Evolutionary conservation across 495 filamentous ascomycete genomes (phyloP), one percentile per base, ranked within the genome.

Genomic region (Beverwykella pulmonaria): DNA sequence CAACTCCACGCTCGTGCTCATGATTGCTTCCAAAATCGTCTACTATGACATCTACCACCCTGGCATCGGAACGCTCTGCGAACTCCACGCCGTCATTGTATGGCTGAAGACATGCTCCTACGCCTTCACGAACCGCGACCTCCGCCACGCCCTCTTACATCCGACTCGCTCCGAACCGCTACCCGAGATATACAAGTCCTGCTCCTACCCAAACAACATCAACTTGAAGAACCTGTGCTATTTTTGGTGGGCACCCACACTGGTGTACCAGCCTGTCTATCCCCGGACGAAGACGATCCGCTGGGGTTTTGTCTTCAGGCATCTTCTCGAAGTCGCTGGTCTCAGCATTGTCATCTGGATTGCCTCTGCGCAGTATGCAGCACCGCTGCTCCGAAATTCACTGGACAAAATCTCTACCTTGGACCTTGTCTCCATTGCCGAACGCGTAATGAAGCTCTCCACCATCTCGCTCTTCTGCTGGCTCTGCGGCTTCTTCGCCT

Each of bases 261-360:
- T 98, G 22, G 90, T 98, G 55, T 98, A 98, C 77, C 94, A 98
- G 77, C 93, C 94, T 0, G 91, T 95, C 12, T 98, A 98, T 73
- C 94, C 94, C 12, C 89, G 92, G 46, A 89, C 88, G 17, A 74
- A 81, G 0, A 81, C 82, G 30, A 90, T 96, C 69, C 85, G 93
- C 44, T 96, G 91, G 91, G 71, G 83, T 1, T 97, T 97, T 73
- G 90, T 98, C 23, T 76, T 83, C 15, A 96, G 96, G 76, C 86
- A 94, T 10, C 71, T 93, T 23, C 84, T 82, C 19, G 94, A 98
- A 77, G 86, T 89, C 19, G 77, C 88, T 20, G 86, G 83, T 36
- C 79, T 98, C 14, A 83, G 84, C 58, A 86, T 93, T 53, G 90
- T 95, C 72, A 96, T 98, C 71, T 98, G 93, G 93, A 87, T 97